A percentile compares a stretch with the other conserved stretches of the same genome.
phyloP scores from a whole-genome alignment of 345 rosid genomes.

The Litchi chinensis region DNA sequence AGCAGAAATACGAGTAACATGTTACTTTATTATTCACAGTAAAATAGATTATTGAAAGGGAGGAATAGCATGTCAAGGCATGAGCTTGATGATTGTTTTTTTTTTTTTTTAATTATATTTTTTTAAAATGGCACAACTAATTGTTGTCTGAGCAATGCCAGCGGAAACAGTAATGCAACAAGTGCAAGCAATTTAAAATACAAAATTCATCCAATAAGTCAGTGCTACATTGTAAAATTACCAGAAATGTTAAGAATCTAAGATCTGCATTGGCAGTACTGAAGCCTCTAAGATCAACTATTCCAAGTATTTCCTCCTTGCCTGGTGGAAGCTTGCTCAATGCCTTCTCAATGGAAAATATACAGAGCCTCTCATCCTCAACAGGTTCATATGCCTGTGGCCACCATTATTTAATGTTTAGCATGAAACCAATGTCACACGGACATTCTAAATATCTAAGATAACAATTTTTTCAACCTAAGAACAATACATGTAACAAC shows the following conservation, averaged over 20 bases:
- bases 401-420: constrained; percentile 11
- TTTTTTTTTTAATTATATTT: no score
- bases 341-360: constrained; percentile 75
- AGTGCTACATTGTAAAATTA: constrained; percentile 28
- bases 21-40: neutral
- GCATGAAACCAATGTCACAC: constrained; percentile 9
- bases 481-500: neutral
- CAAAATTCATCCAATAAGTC: neutral
- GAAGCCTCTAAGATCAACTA: constrained; percentile 80
- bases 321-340: constrained; percentile 70
- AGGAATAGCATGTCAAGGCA: neutral
- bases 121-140: neutral
- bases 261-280: constrained; percentile 71
- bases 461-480: neutral
- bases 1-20: neutral
- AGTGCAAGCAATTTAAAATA: constrained; percentile 1
- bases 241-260: constrained; percentile 75
- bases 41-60: neutral
- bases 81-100: neutral
- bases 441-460: constrained; percentile 1
- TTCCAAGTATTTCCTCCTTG: constrained; percentile 70
- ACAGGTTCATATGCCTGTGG: constrained; percentile 64
- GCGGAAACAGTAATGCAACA: constrained; percentile 13
- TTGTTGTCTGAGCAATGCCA: neutral
- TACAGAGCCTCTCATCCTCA: constrained; percentile 81